Conservation (phyloP, 140 eudicot genomes). For the Flaveria floridana region DNA sequence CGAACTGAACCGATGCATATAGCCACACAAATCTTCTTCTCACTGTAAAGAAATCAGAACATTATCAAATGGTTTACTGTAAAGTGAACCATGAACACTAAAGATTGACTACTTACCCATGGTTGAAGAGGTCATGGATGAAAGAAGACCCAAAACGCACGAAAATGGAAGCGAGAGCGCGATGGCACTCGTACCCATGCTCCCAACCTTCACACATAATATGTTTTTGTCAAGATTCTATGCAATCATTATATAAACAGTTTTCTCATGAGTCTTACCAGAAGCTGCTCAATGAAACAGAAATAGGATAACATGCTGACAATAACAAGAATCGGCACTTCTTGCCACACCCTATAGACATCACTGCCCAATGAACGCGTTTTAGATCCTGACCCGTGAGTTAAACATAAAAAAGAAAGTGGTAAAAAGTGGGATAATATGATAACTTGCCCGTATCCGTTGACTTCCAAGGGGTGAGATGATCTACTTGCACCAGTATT, state of each 20-base stretch:
- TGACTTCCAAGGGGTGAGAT: constrained; percentile 43
- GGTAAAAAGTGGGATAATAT: background rate
- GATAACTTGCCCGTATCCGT: constrained; percentile 58
- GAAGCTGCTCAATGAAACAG: constrained; percentile 89
- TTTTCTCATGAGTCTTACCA: constrained; percentile 43
- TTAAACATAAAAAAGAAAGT: constrained; percentile 4
- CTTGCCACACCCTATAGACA: constrained; percentile 82
- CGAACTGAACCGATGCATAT: constrained; percentile 73
- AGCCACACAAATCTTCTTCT: constrained; percentile 77
- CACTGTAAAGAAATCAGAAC: constrained; percentile 37
- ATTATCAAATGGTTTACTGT: constrained; percentile 12
- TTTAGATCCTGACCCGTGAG: constrained; percentile 2
- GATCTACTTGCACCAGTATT: constrained; percentile 36
- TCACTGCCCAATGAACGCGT: constrained; percentile 28
- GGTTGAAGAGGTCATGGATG: constrained; percentile 87
- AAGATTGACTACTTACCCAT: constrained; percentile 55
- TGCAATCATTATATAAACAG: background rate
- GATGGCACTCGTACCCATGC: constrained; percentile 76
- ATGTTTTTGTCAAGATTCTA: background rate
- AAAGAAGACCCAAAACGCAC: constrained; percentile 75
- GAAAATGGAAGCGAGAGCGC: constrained; percentile 92
- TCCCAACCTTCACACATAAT: constrained; percentile 51
- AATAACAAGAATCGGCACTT: constrained; percentile 80
- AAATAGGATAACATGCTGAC: constrained; percentile 85
- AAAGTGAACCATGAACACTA: background rate